Conservation (phyloP, 1,284 basidiomycete genomes). For the Sanghuangporus sanghuang region DNA sequence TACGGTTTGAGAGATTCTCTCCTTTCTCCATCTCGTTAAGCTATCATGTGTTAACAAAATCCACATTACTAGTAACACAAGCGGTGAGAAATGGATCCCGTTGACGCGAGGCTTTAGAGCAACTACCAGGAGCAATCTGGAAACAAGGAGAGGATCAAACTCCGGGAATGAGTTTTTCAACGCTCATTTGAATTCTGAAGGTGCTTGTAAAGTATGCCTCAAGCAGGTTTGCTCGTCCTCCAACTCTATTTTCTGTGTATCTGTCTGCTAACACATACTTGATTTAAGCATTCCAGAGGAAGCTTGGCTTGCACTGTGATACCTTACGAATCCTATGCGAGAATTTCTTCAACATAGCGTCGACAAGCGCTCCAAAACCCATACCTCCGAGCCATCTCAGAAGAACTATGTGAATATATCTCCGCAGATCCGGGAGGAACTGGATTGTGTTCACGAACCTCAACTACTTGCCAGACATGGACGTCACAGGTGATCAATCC, state of each 20-base stretch:
- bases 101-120: too few relatives aligned
- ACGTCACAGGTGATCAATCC: too few relatives aligned
- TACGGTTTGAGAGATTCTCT: neutral
- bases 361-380: too few relatives aligned
- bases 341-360: too few relatives aligned
- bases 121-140: too few relatives aligned
- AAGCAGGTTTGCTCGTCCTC: neutral
- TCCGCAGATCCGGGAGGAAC: too few relatives aligned
- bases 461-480: too few relatives aligned
- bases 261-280: neutral
- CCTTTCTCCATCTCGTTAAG: neutral
- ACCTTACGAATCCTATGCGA: neutral
- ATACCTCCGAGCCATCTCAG: too few relatives aligned
- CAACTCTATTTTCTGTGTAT: neutral
- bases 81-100: neutral
- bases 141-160: neutral
- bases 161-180: neutral
- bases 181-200: neutral
- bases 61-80: neutral
- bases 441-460: too few relatives aligned
- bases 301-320: neutral
- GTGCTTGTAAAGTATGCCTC: neutral
- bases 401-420: too few relatives aligned
- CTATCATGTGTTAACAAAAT: neutral
- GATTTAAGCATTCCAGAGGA: neutral